These are phyloP conservation scores for Porogramme epimiltina DNA, from an alignment of 1,284 basidiomycete genomes.

Conservation along the genomic window DNA sequence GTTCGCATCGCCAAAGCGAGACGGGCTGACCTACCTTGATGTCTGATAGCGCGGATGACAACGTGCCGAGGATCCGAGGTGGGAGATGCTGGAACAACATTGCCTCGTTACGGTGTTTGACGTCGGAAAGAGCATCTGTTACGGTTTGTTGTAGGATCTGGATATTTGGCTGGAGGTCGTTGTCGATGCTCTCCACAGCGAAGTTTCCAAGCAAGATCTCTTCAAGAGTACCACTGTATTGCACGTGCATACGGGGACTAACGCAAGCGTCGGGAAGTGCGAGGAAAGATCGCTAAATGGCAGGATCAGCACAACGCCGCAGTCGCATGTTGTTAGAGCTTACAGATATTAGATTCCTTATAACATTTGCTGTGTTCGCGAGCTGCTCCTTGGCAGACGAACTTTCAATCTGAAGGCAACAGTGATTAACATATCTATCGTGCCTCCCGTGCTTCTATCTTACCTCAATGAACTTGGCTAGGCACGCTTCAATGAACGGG, in stretches of 20 bases:
- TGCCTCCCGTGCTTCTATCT: constrained; percentile 1
- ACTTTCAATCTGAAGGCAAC: constrained; percentile 7
- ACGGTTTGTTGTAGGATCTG: constrained; percentile 48
- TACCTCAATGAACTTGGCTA: constrained; percentile 74
- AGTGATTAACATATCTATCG: background rate
- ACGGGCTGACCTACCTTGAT: constrained; percentile 53
- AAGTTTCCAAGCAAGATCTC: constrained; percentile 46
- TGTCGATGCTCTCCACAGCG: constrained; percentile 34
- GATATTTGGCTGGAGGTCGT: constrained; percentile 39
- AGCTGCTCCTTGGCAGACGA: constrained; percentile 55
- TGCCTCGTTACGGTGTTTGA: constrained; percentile 74
- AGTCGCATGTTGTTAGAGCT: constrained; percentile 9
- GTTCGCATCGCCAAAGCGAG: too few species aligned
- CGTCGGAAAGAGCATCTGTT: constrained; percentile 52
- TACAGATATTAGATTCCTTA: constrained; percentile 64
- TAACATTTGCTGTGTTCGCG: constrained; percentile 52
- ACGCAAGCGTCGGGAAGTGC: constrained; percentile 72
- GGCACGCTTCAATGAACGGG: constrained; percentile 68
- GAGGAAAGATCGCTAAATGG: constrained; percentile 61
- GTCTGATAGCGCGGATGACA: constrained; percentile 44
- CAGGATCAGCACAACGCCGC: background rate
- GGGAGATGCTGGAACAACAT: constrained; percentile 74
- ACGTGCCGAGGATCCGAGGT: constrained; percentile 51
- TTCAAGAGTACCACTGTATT: constrained; percentile 48
- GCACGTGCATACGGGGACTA: constrained; percentile 68